Base-by-base conservation (phyloP, 495 filamentous ascomycete genomes). In the Neurospora sublineolata region DNA sequence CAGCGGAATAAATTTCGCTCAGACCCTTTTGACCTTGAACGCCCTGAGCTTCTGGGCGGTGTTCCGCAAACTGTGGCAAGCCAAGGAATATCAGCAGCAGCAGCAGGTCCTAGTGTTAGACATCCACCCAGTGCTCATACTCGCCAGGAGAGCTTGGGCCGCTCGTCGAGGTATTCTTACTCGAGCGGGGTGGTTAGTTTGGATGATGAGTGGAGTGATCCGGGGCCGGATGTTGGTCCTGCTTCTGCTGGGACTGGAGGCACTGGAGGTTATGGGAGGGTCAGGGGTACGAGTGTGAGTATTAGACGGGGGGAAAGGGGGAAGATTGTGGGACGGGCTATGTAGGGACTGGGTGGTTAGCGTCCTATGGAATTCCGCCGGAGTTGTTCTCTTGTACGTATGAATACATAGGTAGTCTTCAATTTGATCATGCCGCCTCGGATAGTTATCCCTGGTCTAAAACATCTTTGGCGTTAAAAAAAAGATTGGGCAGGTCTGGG, bases 1-100 rank as follows among this genome's bases (percentile, higher is more conserved):
- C 75, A 79, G 11, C 78, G 83, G 72, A 83, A 82, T 69, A 87
- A 86, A 71, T 86, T 85, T 76, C 88, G 88, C 71, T 90, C 88
- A 18, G 87, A 91, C 69, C 89, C 89, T 0, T 91, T 90, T 73
- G 89, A 91, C 74, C 79, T 91, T 1, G 88, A 90, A 68, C 79
- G 83, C 36, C 86, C 87, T 16, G 84, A 85, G 71, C 78, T 86
- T 5, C 75, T 84, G 40, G 77, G 52, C 0, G 75, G 76, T 60
- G 76, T 72, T 14, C 11, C 20, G 46, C 46, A 14, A 14, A 11
- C 11, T 5, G 3, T 27, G 46, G 20, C 20, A 52, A 52, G 44
- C 20, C 44, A 52, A 52, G 69, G n/a, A 75, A 71, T 36, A 36
- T 36, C 44, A 75, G 77, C 67, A 75, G 58, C 67, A 41, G 27